Evolutionary conservation across 1,284 basidiomycete species (phyloP), one percentile per base, ranked within the genome.

Genomic region (Puccinia hordei): DNA sequence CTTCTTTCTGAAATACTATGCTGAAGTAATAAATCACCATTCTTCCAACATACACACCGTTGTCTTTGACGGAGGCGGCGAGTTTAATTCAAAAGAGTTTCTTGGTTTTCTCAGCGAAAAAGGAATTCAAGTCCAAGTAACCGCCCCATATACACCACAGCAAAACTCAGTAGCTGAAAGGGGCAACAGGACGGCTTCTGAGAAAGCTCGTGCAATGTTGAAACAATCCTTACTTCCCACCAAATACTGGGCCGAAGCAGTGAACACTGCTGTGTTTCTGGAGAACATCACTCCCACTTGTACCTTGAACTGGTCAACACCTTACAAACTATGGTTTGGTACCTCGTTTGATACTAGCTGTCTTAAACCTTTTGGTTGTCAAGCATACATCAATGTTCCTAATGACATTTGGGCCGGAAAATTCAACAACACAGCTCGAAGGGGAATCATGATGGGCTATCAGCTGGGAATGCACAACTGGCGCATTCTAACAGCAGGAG

Each of bases 161-260:
- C n/a, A n/a, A n/a, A n/a, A n/a, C n/a, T n/a, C n/a, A n/a, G n/a
- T n/a, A n/a, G n/a, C n/a, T n/a, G n/a, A n/a, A n/a, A n/a, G n/a
- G 3, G 68, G 68, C 4, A 71, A 71, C 30, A 38, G 41, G 5
- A 71, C 68, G 8, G 49, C 49, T 12, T 24, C 22, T 46, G 22
- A 27, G 17, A 44, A 51, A 27, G 68, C 68, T 22, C 3, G 44
- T 0, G 35, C 38, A 13, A 41, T 71, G 44, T n/a, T 71, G 30
- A 68, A 41, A 22, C 66, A 68, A 49, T 12, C 66, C 15, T 41
- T 41, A 2, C 44, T 68, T 17, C 68, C 68, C 57, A 22, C 57
- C 10, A 27, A 12, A 30, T 61, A 61, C 33, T 57, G 72, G 72
- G 72, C 51, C 9, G 72, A 73, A 57, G 72, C 72, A 22, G 53